Evolutionary conservation across 2,329 filamentous ascomycete species (phyloP).

Genomic region (Hypoxylon sp.): DNA sequence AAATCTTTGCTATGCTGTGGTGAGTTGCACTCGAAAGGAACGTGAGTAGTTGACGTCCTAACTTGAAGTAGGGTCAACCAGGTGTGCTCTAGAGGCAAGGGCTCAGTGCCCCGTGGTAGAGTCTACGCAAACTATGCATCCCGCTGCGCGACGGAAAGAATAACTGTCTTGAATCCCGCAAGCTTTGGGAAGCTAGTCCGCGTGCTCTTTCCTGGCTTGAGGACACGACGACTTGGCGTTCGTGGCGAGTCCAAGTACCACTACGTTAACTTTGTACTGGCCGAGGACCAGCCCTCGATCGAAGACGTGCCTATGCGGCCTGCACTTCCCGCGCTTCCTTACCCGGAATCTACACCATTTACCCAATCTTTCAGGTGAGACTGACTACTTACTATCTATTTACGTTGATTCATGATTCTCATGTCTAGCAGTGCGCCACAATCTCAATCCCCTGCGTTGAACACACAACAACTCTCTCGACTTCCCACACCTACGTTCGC

Average conservation of each 20-base stretch:
- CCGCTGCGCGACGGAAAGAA: conserved; percentile 90
- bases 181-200: conserved; percentile 98
- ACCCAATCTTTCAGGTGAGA: conserved; percentile 65
- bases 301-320: conserved; percentile 60
- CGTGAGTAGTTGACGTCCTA: conserved; percentile 36
- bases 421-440: conserved; percentile 52
- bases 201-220: conserved; percentile 94
- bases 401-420: conserved; percentile 18
- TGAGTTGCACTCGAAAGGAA: conserved; percentile 58
- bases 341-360: conserved; percentile 63
- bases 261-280: conserved; percentile 78
- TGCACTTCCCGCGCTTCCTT: conserved; percentile 61
- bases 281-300: conserved; percentile 67
- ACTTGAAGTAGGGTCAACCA: conserved; percentile 73
- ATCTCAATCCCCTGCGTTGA: conserved; percentile 47
- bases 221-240: conserved; percentile 91
- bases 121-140: conserved; percentile 97
- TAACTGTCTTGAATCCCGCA: conserved; percentile 94
- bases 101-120: conserved; percentile 89
- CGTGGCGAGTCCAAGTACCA: conserved; percentile 99
- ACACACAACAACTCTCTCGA: conserved; percentile 38
- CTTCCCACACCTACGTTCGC: conserved; percentile 57
- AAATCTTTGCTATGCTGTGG: conserved; percentile 92
- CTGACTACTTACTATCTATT: background rate
- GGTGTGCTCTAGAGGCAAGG: conserved; percentile 79